A percentile compares a stretch with the other conserved stretches of the same genome.
These are phyloP conservation scores for Didymella pomorum DNA, from an alignment of 2,329 filamentous ascomycete species.

Conservation along the genomic window DNA sequence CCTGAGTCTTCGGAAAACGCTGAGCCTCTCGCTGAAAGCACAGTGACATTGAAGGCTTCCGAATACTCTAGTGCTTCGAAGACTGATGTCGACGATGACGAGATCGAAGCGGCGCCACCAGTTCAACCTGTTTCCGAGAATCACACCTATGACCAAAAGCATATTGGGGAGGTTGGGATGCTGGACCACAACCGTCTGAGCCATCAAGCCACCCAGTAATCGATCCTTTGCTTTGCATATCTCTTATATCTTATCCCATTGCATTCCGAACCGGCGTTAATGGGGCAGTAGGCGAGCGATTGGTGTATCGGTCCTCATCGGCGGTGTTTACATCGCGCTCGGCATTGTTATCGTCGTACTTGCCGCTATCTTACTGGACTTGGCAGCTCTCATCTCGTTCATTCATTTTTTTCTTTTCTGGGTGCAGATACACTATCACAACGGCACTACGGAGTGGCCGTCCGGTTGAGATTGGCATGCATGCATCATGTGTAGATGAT, in stretches of 20 bases:
- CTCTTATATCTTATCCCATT: not conserved
- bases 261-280: constrained; percentile 27
- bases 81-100: constrained; percentile 34
- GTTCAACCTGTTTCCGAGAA: constrained; percentile 32
- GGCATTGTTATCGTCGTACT: constrained; percentile 10
- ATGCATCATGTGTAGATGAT: constrained; percentile 18
- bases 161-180: constrained; percentile 45
- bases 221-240: not conserved
- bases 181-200: constrained; percentile 29
- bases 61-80: constrained; percentile 13
- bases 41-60: constrained; percentile 39
- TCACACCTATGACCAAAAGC: constrained; percentile 43
- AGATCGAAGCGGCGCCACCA: constrained; percentile 37
- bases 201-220: constrained; percentile 46
- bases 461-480: not conserved
- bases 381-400: constrained; percentile 13
- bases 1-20: constrained; percentile 4
- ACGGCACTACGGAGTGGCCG: not conserved
- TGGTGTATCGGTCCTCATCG: constrained; percentile 17
- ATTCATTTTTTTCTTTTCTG: constrained; percentile 7
- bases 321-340: constrained; percentile 14
- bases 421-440: not conserved
- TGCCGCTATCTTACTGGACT: constrained; percentile 9
- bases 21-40: constrained; percentile 31
- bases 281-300: constrained; percentile 16